Evolutionary conservation across 2,329 filamentous ascomycete genomes (phyloP).

Genomic region (Rhynchosporium agropyri): DNA sequence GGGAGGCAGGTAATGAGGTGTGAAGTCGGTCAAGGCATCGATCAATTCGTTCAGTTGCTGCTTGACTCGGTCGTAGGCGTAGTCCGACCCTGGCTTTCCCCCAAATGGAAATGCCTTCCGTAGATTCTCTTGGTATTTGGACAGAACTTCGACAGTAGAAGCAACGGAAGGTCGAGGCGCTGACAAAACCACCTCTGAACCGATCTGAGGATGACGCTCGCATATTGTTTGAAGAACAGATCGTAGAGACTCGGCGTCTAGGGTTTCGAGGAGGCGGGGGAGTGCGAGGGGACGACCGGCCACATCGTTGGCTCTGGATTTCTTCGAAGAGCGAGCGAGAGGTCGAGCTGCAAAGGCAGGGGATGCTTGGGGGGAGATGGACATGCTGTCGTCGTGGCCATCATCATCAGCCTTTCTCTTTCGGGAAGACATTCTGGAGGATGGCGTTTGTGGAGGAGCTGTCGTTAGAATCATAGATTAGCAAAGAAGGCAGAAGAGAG

Average conservation of each 20-base stretch:
- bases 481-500: conserved; percentile 50
- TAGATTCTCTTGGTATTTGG: conserved; percentile 78
- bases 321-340: conserved; percentile 68
- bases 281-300: conserved; percentile 66
- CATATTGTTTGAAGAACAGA: conserved; percentile 88
- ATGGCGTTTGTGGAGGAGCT: conserved; percentile 51
- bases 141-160: conserved; percentile 78
- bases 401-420: conserved; percentile 91
- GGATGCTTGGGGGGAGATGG: conserved; percentile 81
- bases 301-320: conserved; percentile 65
- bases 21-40: conserved; percentile 91
- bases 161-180: conserved; percentile 86
- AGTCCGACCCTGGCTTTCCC: conserved; percentile 83
- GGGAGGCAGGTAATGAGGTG: conserved; percentile 91
- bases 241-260: conserved; percentile 82
- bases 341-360: conserved; percentile 72
- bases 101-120: conserved; percentile 82
- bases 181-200: conserved; percentile 78
- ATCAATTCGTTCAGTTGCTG: conserved; percentile 78
- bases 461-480: conserved; percentile 23
- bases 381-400: conserved; percentile 80
- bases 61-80: conserved; percentile 91
- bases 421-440: conserved; percentile 53
- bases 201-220: conserved; percentile 83
- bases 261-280: conserved; percentile 86